phyloP scores from a whole-genome alignment of 2,329 filamentous ascomycete species.

The Trichophyton mentagrophytes region DNA sequence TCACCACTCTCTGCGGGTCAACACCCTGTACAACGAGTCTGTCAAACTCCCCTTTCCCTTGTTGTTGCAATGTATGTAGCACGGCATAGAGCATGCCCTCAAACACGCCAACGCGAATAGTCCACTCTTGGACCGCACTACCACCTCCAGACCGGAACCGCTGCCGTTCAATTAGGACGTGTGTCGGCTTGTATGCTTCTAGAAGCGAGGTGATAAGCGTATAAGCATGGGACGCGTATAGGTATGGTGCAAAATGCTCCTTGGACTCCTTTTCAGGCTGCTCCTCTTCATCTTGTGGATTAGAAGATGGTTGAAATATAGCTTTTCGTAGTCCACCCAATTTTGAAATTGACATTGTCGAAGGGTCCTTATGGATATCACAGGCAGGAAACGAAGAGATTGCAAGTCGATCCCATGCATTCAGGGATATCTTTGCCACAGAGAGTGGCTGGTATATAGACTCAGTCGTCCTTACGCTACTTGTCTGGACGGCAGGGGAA shows the following conservation, averaged over 20 bases:
- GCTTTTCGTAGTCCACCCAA: background rate
- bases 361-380: background rate
- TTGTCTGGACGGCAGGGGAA: constrained; percentile 6
- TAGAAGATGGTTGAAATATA: background rate
- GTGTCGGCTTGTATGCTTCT: constrained; percentile 43
- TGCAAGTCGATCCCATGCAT: constrained; percentile 32
- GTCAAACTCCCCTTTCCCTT: constrained; percentile 25
- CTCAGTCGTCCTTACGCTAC: background rate
- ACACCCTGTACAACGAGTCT: constrained; percentile 38
- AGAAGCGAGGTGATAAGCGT: constrained; percentile 41
- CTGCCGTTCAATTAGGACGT: constrained; percentile 58
- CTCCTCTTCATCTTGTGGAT: background rate
- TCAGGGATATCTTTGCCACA: constrained; percentile 17
- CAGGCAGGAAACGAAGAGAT: constrained; percentile 19
- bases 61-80: constrained; percentile 43
- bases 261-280: constrained; percentile 13
- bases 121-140: constrained; percentile 65
- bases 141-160: constrained; percentile 52
- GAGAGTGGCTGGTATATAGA: background rate
- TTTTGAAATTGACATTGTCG: background rate
- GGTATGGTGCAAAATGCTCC: constrained; percentile 41
- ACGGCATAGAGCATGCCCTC: constrained; percentile 70
- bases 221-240: constrained; percentile 46
- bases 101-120: constrained; percentile 65
- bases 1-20: constrained; percentile 42